Evolutionary conservation across 2,329 filamentous ascomycete genomes (phyloP).

Genomic region (Hirsutella minnesotensis): DNA sequence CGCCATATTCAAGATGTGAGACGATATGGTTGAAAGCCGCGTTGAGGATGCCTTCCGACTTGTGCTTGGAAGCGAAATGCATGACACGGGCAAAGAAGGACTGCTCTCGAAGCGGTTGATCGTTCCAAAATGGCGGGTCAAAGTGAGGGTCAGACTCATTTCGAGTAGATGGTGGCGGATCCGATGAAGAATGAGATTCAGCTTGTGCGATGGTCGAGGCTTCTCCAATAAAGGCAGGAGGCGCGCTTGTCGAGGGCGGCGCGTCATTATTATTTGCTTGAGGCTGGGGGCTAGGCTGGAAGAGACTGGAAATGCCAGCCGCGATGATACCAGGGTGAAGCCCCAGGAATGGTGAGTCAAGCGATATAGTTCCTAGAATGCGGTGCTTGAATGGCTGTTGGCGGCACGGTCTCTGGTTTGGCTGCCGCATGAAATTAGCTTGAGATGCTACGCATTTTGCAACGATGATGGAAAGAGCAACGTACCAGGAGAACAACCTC

Average conservation of each 20-base stretch:
- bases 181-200: background rate
- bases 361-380: constrained; percentile 68
- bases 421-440: constrained; percentile 11
- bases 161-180: constrained; percentile 5
- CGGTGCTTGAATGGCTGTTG: constrained; percentile 51
- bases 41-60: constrained; percentile 51
- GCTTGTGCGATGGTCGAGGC: background rate
- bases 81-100: constrained; percentile 56
- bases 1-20: constrained; percentile 75
- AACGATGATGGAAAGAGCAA: background rate
- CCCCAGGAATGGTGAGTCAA: constrained; percentile 79
- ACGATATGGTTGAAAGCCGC: constrained; percentile 64
- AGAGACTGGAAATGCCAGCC: constrained; percentile 71
- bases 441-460: background rate
- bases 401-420: constrained; percentile 19
- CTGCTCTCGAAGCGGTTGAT: constrained; percentile 55
- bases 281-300: constrained; percentile 33
- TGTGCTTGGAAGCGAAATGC: constrained; percentile 76
- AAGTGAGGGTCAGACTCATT: constrained; percentile 47
- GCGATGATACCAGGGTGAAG: constrained; percentile 80
- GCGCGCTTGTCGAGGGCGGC: background rate
- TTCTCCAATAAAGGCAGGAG: constrained; percentile 6
- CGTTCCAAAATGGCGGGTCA: constrained; percentile 66
- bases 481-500: constrained; percentile 60
- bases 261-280: constrained; percentile 1